Conservation (phyloP, 495 filamentous ascomycete genomes). For the Xylaria sp. region DNA sequence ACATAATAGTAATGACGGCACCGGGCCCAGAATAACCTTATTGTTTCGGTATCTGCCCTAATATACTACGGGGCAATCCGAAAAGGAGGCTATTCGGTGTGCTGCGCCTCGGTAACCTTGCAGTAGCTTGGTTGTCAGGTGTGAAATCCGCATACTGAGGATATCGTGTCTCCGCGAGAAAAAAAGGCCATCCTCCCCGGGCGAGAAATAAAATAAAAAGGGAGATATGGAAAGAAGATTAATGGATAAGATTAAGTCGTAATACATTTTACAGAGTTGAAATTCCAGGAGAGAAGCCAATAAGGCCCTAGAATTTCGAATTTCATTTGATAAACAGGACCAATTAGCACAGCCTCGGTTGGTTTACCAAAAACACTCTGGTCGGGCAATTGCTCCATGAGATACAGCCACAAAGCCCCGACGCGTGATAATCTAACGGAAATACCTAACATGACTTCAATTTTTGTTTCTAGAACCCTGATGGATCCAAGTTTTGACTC, state of each 20-base stretch:
- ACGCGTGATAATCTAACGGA: not conserved
- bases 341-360: not conserved
- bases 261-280: not conserved
- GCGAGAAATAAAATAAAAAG: too few species aligned
- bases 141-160: not conserved
- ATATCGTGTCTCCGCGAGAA: not conserved
- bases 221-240: too few species aligned
- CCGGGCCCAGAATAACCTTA: not conserved
- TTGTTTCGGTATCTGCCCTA: not conserved
- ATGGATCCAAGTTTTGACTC: not conserved
- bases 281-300: not conserved
- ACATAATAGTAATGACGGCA: not conserved
- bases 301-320: not conserved
- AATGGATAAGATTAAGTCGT: not conserved
- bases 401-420: not conserved
- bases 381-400: slow-evolving; percentile 5
- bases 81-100: slow-evolving; percentile 5
- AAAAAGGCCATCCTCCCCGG: too few species aligned
- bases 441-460: not conserved
- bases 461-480: not conserved
- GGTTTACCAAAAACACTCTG: not conserved
- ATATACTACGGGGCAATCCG: not conserved
- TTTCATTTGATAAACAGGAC: not conserved
- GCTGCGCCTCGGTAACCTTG: not conserved
- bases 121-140: not conserved